phyloP scores from a whole-genome alignment of 2,329 filamentous ascomycete species.

The Alternaria novae-zelandiae region DNA sequence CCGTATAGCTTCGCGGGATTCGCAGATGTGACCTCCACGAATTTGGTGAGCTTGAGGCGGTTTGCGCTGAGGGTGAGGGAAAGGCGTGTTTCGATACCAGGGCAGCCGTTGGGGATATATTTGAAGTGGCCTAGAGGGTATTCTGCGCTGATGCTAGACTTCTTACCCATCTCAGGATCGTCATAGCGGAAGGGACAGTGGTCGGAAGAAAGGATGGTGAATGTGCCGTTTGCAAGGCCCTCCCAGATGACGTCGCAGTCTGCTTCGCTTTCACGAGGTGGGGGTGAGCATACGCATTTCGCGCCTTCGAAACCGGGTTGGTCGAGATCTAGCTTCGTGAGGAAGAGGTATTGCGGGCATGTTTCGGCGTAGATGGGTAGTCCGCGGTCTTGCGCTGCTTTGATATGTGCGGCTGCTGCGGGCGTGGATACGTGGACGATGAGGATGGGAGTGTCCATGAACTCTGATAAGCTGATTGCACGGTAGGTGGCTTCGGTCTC shows the following conservation, averaged over 20 bases:
- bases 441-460: conserved; percentile 60
- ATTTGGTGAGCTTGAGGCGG: conserved; percentile 56
- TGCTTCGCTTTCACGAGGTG: conserved; percentile 55
- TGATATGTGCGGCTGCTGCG: conserved; percentile 55
- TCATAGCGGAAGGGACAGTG: conserved; percentile 59
- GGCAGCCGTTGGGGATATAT: conserved; percentile 65
- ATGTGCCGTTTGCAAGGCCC: conserved; percentile 59
- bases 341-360: conserved; percentile 63
- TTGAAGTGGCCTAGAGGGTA: conserved; percentile 58
- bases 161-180: conserved; percentile 51
- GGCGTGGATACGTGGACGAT: conserved; percentile 62
- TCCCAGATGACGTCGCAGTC: conserved; percentile 61
- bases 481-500: conserved; percentile 62
- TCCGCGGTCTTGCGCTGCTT: conserved; percentile 56
- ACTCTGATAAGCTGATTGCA: conserved; percentile 58
- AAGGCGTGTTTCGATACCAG: conserved; percentile 64
- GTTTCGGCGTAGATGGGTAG: conserved; percentile 62
- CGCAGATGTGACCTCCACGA: conserved; percentile 62
- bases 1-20: conserved; percentile 66
- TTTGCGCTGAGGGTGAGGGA: conserved; percentile 52
- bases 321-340: conserved; percentile 59
- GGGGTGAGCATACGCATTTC: conserved; percentile 63
- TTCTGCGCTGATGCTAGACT: conserved; percentile 54
- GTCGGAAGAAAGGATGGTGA: conserved; percentile 59
- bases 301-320: conserved; percentile 61